Evolutionary conservation across 1,284 basidiomycete genomes (phyloP).

Genomic region (Cutaneotrichosporon arboriforme): DNA sequence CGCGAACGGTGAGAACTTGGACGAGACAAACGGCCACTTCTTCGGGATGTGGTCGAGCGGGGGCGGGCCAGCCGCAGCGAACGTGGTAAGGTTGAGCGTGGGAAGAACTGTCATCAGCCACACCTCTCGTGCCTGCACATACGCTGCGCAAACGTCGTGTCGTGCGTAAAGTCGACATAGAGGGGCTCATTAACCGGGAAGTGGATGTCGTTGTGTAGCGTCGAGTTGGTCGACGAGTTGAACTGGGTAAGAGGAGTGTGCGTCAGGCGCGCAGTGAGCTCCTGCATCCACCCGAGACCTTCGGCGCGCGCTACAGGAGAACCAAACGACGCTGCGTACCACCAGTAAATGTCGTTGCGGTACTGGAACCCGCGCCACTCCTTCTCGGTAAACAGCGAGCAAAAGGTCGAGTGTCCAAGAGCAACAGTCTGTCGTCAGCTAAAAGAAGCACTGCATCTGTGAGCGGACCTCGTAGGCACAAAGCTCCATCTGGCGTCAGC

Average conservation of each 20-base stretch:
- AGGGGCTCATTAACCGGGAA: constrained; percentile 62
- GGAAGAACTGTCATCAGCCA: constrained; percentile 51
- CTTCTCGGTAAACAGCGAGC: constrained; percentile 59
- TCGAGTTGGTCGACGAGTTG: constrained; percentile 56
- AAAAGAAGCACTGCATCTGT: too few species aligned
- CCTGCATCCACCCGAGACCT: constrained; percentile 50
- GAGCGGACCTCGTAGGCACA: constrained; percentile 57
- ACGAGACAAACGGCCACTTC: constrained; percentile 49
- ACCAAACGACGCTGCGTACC: constrained; percentile 46
- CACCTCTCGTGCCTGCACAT: too few species aligned
- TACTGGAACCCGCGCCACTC: constrained; percentile 65
- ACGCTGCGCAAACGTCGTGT: constrained; percentile 44
- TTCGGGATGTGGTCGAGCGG: constrained; percentile 66
- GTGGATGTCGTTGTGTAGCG: constrained; percentile 54
- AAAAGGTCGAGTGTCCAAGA: constrained; percentile 51
- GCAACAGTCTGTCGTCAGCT: constrained; percentile 35
- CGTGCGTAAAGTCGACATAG: constrained; percentile 46
- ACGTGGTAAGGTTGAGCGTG: constrained; percentile 62
- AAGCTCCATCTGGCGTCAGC: constrained; percentile 49
- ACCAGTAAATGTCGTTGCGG: constrained; percentile 48
- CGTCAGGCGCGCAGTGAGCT: constrained; percentile 45
- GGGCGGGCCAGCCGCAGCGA: constrained; percentile 62
- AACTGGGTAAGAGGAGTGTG: constrained; percentile 53
- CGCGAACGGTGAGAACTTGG: constrained; percentile 54
- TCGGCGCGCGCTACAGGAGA: constrained; percentile 44